Evolutionary conservation across 1,284 basidiomycete species (phyloP), one percentile per base, ranked within the genome.

Genomic region (Cutaneotrichosporon mucoides): DNA sequence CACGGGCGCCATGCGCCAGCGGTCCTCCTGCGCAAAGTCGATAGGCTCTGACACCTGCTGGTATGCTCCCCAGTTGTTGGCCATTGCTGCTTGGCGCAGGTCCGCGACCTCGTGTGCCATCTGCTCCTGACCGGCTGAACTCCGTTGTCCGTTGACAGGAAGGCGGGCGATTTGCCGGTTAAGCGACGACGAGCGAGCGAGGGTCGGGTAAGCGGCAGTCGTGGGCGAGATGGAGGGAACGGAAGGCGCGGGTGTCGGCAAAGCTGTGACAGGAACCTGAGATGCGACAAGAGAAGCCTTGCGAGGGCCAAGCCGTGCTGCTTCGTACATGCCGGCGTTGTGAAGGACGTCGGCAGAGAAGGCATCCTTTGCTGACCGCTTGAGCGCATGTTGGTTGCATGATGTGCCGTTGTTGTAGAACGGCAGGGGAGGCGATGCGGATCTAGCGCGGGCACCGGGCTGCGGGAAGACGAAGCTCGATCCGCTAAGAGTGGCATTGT

Each of bases 81-180:
- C 58, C 6, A 60, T 56, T 0, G 67, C 67, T 2, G 63, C 59
- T 55, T 70, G 67, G 45, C 67, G 58, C 16, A 71, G 57, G 53
- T 69, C 64, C 35, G 55, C 52, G 15, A 47, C 43, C 12, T 46
- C 40, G n/a, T 59, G 59, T 1, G 51, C 52, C 13, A 52, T 55
- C 55, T 64, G 57, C 33, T 68, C 59, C 35, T 53, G 52, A 33
- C 42, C 41, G 3, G 24, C 24, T 24, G 24, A 24, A 16, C 52
- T n/a, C 41, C 41, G 42, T n/a, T 36, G 34, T 33, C 55, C 56
- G 11, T 56, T 55, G 6, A 24, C 24, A 24, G 67, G 68, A 15
- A 71, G 52, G 12, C 70, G 60, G 4, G 69, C 72, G 43, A 70
- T 68, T 51, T 70, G 70, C n/a, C 75, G 61, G 61, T 63, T 75